Evolutionary conservation across 2,329 filamentous ascomycete species (phyloP).

Genomic region (Cadophora sp.): DNA sequence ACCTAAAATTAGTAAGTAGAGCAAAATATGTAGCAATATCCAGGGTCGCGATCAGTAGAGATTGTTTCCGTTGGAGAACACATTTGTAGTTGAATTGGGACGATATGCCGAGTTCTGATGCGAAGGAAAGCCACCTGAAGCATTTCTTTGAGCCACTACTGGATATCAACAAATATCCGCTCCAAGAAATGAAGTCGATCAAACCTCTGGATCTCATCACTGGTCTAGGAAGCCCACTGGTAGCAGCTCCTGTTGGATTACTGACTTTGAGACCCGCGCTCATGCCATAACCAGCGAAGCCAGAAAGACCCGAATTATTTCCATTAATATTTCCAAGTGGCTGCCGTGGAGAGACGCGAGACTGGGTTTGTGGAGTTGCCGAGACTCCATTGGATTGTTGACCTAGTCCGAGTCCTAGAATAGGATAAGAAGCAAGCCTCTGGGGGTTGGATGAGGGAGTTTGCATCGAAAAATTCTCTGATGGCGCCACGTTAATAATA

Average conservation of each 20-base stretch:
- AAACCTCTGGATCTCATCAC: slow-evolving; percentile 39
- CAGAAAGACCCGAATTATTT: slow-evolving; percentile 30
- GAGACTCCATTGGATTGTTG: slow-evolving; percentile 28
- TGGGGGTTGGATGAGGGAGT: slow-evolving; percentile 45
- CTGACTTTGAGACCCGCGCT: slow-evolving; percentile 46
- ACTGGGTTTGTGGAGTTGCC: slow-evolving; percentile 33
- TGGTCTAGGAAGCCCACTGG: slow-evolving; percentile 30
- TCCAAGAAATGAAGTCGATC: not conserved
- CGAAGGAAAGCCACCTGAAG: slow-evolving; percentile 24
- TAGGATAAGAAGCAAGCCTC: slow-evolving; percentile 30
- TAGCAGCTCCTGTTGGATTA: slow-evolving; percentile 32
- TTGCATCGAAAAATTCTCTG: slow-evolving; percentile 37
- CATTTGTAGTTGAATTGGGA: slow-evolving; percentile 26
- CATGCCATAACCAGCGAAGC: slow-evolving; percentile 44
- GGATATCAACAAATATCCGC: slow-evolving; percentile 3
- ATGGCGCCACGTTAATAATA: not conserved
- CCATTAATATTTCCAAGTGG: slow-evolving; percentile 34
- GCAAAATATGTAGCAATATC: slow-evolving; percentile 29
- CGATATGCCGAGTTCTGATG: slow-evolving; percentile 29
- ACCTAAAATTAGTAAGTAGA: slow-evolving; percentile 27
- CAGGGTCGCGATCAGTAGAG: slow-evolving; percentile 25
- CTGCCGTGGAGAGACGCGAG: slow-evolving; percentile 32
- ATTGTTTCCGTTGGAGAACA: slow-evolving; percentile 30
- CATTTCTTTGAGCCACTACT: slow-evolving; percentile 38
- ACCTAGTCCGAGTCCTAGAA: slow-evolving; percentile 28